Percentiles rank a stretch among this genome's conserved stretches.
Conservation (phyloP, 768 basidiomycete species). For the Vishniacozyma victoriae region DNA sequence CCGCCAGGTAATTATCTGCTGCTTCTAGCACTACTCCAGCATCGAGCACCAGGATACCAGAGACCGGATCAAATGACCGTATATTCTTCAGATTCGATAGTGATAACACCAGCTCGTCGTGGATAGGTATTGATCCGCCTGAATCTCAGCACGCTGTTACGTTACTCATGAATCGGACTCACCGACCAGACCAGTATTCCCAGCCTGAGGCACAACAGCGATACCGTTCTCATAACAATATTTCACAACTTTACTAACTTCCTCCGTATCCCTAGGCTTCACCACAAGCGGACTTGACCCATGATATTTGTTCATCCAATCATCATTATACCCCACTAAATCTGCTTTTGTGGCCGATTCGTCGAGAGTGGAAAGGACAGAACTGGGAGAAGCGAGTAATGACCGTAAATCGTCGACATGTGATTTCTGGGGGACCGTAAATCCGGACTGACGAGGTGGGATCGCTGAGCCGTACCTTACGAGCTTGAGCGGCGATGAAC, state of each 20-base stretch:
- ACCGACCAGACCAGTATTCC: slow-evolving; percentile 96
- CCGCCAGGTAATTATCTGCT: slow-evolving; percentile 75
- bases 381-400: slow-evolving; percentile 42
- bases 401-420: slow-evolving; percentile 44
- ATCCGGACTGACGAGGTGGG: slow-evolving; percentile 28
- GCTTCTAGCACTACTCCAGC: slow-evolving; percentile 89
- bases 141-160: background rate
- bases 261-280: slow-evolving; percentile 76
- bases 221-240: slow-evolving; percentile 77
- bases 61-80: slow-evolving; percentile 51
- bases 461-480: slow-evolving; percentile 33
- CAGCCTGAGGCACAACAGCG: slow-evolving; percentile 93
- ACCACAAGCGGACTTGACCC: slow-evolving; percentile 80
- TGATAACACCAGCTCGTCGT: slow-evolving; percentile 80
- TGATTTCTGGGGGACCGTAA: slow-evolving; percentile 32
- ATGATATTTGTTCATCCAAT: slow-evolving; percentile 94
- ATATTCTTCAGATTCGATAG: slow-evolving; percentile 69
- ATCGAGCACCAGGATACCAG: slow-evolving; percentile 81
- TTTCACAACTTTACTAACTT: slow-evolving; percentile 81
- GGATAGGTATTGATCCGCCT: slow-evolving; percentile 75
- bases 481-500: background rate
- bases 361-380: slow-evolving; percentile 46
- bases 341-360: slow-evolving; percentile 51
- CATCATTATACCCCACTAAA: slow-evolving; percentile 71
- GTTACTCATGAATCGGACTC: slow-evolving; percentile 13